Percentiles rank a stretch among this genome's conserved stretches.
phyloP scores from a whole-genome alignment of 179 eudicot genomes.

The Spergularia azorica region DNA sequence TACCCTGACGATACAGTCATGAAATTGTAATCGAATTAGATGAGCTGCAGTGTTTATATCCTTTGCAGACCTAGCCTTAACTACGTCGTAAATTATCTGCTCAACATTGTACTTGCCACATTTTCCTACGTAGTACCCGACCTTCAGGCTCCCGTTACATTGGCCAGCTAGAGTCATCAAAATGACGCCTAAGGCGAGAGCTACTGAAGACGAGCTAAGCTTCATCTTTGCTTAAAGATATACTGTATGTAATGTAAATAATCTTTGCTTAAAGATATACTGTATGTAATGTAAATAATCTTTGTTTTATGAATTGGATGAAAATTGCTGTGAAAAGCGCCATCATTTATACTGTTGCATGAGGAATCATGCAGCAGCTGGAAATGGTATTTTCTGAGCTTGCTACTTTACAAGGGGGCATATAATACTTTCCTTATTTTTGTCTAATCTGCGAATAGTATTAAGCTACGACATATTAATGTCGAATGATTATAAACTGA shows the following conservation, averaged over 20 bases:
- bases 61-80: constrained; percentile 1
- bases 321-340: not conserved
- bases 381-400: not conserved
- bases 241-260: too few species aligned
- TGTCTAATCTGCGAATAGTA: not conserved
- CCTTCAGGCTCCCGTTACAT: constrained; percentile 21
- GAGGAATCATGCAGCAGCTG: constrained; percentile 9
- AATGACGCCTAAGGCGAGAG: constrained; percentile 16
- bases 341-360: constrained; percentile 1
- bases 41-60: constrained; percentile 9
- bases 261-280: too few species aligned
- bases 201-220: not conserved
- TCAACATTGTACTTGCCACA: constrained; percentile 31
- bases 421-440: not conserved
- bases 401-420: not conserved
- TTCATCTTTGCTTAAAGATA: too few species aligned
- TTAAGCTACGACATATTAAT: not conserved
- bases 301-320: not conserved
- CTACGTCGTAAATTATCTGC: constrained; percentile 16
- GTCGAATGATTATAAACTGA: not conserved
- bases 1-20: constrained; percentile 28
- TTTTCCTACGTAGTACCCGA: constrained; percentile 26
- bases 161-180: constrained; percentile 28
- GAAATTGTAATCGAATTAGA: constrained; percentile 26
- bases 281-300: not conserved